phyloP scores from a whole-genome alignment of 1,139 yeast species.

The Saccharomycopsis hybrid region DNA sequence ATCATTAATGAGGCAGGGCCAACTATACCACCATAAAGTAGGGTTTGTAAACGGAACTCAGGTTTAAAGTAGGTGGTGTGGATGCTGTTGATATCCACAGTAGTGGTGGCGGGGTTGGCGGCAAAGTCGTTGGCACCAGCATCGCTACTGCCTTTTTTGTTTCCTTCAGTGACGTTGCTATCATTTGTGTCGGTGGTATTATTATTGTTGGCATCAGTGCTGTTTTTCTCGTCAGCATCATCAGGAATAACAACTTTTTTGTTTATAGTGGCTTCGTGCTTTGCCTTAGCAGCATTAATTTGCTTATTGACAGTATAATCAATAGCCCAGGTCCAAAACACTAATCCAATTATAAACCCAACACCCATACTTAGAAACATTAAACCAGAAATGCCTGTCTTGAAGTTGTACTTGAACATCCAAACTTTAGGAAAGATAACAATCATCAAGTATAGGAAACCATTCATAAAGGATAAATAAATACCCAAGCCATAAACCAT shows the following conservation, averaged over 20 bases:
- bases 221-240: too few relatives aligned
- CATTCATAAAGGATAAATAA: constrained; percentile 59
- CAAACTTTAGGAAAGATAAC: constrained; percentile 53
- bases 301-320: constrained; percentile 34
- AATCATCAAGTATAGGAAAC: constrained; percentile 55
- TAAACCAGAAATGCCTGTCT: constrained; percentile 46
- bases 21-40: constrained; percentile 39
- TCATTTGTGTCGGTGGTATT: too few relatives aligned
- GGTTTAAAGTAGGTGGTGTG: constrained; percentile 53
- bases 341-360: constrained; percentile 43
- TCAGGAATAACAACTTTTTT: too few relatives aligned
- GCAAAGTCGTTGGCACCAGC: too few relatives aligned
- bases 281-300: constrained; percentile 23
- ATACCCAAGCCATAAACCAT: constrained; percentile 56
- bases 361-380: constrained; percentile 51
- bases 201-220: too few relatives aligned
- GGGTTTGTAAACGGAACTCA: constrained; percentile 45
- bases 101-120: too few relatives aligned
- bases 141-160: too few relatives aligned
- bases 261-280: too few relatives aligned
- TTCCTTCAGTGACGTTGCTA: too few relatives aligned
- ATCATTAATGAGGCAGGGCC: constrained; percentile 49
- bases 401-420: constrained; percentile 39
- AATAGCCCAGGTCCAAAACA: constrained; percentile 39
- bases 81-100: too few relatives aligned